Evolutionary conservation across 768 basidiomycete species (phyloP).

Genomic region (Xerocomus brunneocitrinus): DNA sequence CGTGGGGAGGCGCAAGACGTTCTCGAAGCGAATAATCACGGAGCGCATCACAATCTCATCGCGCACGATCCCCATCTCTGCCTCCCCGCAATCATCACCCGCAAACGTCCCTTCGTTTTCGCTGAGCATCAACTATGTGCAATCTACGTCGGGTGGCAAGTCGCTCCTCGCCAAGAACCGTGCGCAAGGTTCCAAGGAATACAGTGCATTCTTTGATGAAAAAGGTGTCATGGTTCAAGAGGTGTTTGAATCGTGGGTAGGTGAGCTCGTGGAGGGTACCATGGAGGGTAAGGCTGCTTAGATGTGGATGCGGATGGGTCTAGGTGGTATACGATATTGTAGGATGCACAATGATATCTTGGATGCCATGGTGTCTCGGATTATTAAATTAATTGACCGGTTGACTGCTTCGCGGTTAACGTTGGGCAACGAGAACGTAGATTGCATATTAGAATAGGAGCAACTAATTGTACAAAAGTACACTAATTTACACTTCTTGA

Average conservation of each 20-base stretch:
- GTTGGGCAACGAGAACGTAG: not conserved
- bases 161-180: constrained; percentile 71
- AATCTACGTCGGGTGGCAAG: constrained; percentile 83
- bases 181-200: constrained; percentile 50
- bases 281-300: constrained; percentile 65
- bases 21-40: constrained; percentile 89
- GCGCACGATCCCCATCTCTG: constrained; percentile 48
- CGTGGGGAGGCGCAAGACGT: constrained; percentile 84
- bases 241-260: constrained; percentile 74
- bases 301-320: constrained; percentile 5
- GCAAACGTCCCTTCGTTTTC: constrained; percentile 61
- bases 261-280: constrained; percentile 60
- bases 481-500: constrained; percentile 27
- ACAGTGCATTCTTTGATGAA: constrained; percentile 77
- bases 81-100: constrained; percentile 19
- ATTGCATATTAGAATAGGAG: not conserved
- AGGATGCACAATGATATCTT: constrained; percentile 28
- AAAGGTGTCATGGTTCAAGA: constrained; percentile 75
- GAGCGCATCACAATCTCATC: constrained; percentile 82
- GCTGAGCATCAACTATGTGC: constrained; percentile 64
- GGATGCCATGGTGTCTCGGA: not conserved
- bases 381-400: not conserved
- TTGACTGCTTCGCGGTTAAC: not conserved
- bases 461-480: not conserved
- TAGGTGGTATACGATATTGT: constrained; percentile 23